Conservation (phyloP, 1,284 basidiomycete genomes). For the Heliocybe sulcata region DNA sequence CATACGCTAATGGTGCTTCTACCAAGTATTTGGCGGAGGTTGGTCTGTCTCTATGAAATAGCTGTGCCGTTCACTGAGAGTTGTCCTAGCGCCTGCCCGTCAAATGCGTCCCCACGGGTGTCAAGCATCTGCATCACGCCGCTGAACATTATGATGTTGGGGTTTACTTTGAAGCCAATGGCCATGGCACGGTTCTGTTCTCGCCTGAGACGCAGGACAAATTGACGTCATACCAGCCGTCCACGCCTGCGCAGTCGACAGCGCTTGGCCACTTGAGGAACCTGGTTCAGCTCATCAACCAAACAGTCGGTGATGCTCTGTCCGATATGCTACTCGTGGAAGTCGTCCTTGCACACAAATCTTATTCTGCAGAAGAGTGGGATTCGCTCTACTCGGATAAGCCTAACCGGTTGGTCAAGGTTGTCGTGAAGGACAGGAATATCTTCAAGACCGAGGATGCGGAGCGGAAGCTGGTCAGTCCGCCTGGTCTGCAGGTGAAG, state of each 20-base stretch:
- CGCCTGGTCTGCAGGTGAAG: constrained; percentile 76
- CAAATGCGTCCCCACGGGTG: constrained; percentile 93
- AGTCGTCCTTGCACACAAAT: constrained; percentile 83
- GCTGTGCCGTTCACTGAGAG: neutral
- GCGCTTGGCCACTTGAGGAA: constrained; percentile 74
- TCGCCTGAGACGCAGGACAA: constrained; percentile 64
- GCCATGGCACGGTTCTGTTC: constrained; percentile 97
- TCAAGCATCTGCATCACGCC: constrained; percentile 97
- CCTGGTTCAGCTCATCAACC: constrained; percentile 88
- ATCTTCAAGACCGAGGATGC: constrained; percentile 92
- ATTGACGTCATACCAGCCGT: constrained; percentile 59
- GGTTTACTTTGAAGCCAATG: constrained; percentile 99
- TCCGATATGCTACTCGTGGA: constrained; percentile 97
- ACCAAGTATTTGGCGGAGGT: constrained; percentile 89
- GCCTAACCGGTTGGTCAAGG: constrained; percentile 96
- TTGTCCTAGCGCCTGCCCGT: constrained; percentile 76
- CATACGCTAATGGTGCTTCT: constrained; percentile 97
- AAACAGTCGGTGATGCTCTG: constrained; percentile 96
- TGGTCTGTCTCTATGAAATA: constrained; percentile 15
- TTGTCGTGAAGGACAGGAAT: constrained; percentile 80
- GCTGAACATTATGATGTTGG: constrained; percentile 93
- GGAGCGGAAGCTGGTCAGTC: constrained; percentile 81
- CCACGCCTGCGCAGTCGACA: constrained; percentile 73
- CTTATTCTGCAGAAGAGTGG: constrained; percentile 86
- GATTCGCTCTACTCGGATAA: constrained; percentile 91